Evolutionary conservation across 257 asterid genomes (phyloP).

Genomic region (Primulina tabacum): DNA sequence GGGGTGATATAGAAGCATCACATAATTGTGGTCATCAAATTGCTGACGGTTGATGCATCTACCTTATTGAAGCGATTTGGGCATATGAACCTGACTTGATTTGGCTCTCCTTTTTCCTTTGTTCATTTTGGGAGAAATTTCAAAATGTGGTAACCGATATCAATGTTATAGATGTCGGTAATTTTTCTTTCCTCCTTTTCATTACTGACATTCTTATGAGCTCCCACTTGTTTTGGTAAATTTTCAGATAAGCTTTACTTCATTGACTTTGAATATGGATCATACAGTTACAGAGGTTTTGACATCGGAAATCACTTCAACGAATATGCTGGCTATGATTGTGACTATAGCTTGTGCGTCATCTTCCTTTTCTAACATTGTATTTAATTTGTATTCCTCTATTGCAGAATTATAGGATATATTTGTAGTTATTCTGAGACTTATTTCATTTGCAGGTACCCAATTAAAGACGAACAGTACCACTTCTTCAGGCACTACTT

Average conservation of each 20-base stretch:
- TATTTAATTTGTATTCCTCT: constrained; percentile 11
- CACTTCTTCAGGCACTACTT: constrained; percentile 87
- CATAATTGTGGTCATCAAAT: constrained; percentile 11
- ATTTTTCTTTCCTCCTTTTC: constrained; percentile 12
- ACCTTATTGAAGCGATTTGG: constrained; percentile 3
- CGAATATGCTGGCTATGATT: constrained; percentile 96
- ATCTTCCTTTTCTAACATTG: constrained; percentile 19
- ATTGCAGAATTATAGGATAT: constrained; percentile 13
- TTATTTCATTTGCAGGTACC: constrained; percentile 57
- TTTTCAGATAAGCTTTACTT: constrained; percentile 79
- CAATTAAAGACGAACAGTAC: constrained; percentile 65
- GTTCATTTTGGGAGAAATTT: constrained; percentile 20
- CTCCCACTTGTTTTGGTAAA: constrained; percentile 24
- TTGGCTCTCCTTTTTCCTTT: constrained; percentile 1
- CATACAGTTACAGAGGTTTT: constrained; percentile 89
- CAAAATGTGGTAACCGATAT: constrained; percentile 2
- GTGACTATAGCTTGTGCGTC: constrained; percentile 83
- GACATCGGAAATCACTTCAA: constrained; percentile 99
- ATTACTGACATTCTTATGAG: constrained; percentile 13
- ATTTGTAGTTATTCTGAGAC: constrained; percentile 11
- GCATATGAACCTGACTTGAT: constrained; percentile 19
- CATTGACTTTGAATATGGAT: constrained; percentile 97
- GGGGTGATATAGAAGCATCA: constrained; percentile 2
- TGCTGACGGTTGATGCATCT: constrained; percentile 3
- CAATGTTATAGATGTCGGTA: background rate